phyloP scores from a whole-genome alignment of 2,329 filamentous ascomycete species.

The Colletotrichum zoysiae region DNA sequence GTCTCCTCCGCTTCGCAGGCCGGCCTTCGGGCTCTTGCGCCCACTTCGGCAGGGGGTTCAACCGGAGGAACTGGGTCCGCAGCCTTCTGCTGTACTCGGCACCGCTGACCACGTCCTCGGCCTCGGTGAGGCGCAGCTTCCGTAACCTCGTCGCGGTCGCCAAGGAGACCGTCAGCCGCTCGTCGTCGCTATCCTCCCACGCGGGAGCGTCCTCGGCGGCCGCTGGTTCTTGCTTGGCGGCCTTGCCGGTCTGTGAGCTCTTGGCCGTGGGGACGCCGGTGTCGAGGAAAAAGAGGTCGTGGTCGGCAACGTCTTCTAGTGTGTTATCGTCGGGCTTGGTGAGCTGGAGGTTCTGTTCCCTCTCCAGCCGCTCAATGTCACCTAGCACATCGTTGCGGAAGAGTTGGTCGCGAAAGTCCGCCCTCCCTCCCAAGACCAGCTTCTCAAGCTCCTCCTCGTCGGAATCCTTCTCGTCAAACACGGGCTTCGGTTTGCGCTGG shows the following conservation, averaged over 20 bases:
- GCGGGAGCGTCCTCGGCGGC: constrained; percentile 63
- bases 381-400: constrained; percentile 64
- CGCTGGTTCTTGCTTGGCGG: constrained; percentile 42
- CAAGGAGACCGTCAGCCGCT: constrained; percentile 85
- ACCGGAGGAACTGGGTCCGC: constrained; percentile 78
- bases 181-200: constrained; percentile 98
- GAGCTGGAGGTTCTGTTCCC: constrained; percentile 51
- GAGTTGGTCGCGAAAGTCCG: constrained; percentile 83
- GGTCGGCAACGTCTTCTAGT: constrained; percentile 77
- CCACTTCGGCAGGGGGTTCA: constrained; percentile 73
- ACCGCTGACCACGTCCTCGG: constrained; percentile 88
- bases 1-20: constrained; percentile 64
- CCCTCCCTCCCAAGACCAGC: constrained; percentile 87
- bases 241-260: constrained; percentile 48
- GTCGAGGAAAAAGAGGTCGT: constrained; percentile 88
- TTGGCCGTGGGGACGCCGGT: constrained; percentile 64
- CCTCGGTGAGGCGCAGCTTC: constrained; percentile 84
- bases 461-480: constrained; percentile 76
- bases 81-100: constrained; percentile 86
- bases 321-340: constrained; percentile 57
- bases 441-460: constrained; percentile 89
- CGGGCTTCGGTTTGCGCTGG: constrained; percentile 44
- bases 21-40: constrained; percentile 64
- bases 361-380: constrained; percentile 48
- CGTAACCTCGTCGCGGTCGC: constrained; percentile 80